phyloP scores from a whole-genome alignment of 139 green algal species.

The Pedinophyceae sp. region DNA sequence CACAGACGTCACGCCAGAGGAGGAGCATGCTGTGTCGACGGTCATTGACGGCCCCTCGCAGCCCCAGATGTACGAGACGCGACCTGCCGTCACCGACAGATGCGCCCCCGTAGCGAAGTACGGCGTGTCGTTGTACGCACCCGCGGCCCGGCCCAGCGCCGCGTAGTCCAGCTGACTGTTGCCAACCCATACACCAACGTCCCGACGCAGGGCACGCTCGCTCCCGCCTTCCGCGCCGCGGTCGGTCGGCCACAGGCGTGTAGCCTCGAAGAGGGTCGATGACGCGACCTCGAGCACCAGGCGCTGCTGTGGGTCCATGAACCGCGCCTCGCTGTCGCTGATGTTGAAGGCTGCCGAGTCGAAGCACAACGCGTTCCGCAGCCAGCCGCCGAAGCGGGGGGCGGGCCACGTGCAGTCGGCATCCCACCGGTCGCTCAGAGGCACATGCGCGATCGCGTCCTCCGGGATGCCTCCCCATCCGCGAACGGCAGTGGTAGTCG shows the following conservation, averaged over 20 bases:
- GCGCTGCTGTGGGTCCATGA: slow-evolving; percentile 40
- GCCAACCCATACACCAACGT: too few species aligned
- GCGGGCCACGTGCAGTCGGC: slow-evolving; percentile 7
- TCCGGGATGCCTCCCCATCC: too few species aligned
- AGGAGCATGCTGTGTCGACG: slow-evolving; percentile 42
- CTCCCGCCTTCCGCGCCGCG: too few species aligned
- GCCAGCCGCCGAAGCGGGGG: slow-evolving; percentile 6
- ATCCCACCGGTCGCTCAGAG: too few species aligned
- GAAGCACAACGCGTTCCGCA: slow-evolving; percentile 4
- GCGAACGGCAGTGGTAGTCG: too few species aligned
- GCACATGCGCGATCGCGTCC: too few species aligned
- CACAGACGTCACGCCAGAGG: slow-evolving; percentile 27
- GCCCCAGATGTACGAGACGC: slow-evolving; percentile 6
- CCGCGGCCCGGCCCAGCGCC: slow-evolving; percentile 22
- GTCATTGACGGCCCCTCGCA: slow-evolving; percentile 21
- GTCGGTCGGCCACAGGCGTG: too few species aligned
- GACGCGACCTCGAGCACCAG: slow-evolving; percentile 28
- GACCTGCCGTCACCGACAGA: slow-evolving; percentile 5
- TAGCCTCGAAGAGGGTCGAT: too few species aligned
- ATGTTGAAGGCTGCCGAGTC: slow-evolving; percentile 8
- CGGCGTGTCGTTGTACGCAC: slow-evolving; percentile 14
- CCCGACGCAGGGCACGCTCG: too few species aligned
- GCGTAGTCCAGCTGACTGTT: slow-evolving; percentile 57
- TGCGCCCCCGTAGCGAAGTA: slow-evolving; percentile 38
- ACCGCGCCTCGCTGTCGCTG: slow-evolving; percentile 2